Percentiles rank a stretch among this genome's conserved stretches.
These are phyloP conservation scores for Geotrichum aggregatum DNA, from an alignment of 1,139 yeast genomes.

Conservation along the genomic window DNA sequence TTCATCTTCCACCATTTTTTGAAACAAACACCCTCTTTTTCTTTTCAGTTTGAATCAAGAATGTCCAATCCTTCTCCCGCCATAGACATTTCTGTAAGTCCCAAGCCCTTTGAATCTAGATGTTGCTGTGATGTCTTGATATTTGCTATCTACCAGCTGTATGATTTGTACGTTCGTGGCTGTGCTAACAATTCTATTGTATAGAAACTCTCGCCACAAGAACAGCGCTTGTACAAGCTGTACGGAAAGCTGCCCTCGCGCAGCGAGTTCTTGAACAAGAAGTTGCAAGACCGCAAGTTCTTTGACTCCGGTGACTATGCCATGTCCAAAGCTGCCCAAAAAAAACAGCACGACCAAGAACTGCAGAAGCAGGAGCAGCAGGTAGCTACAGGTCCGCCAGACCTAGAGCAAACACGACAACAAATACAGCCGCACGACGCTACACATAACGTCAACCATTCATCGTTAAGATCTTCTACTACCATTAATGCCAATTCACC, in stretches of 20 bases:
- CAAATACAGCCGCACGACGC: no score
- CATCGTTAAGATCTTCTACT: no score
- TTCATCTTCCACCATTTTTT: no score
- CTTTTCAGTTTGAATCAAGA: no score
- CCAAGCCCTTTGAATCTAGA: not conserved
- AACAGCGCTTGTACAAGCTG: constrained; percentile 56
- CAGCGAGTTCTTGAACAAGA: constrained; percentile 72
- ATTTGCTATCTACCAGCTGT: not conserved
- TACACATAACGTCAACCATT: no score
- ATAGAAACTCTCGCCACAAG: constrained; percentile 34
- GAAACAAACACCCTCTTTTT: no score
- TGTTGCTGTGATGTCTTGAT: no score
- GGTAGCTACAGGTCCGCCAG: no score
- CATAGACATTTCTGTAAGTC: constrained; percentile 8
- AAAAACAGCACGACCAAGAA: constrained; percentile 3
- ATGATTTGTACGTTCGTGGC: not conserved
- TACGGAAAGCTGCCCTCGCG: constrained; percentile 88
- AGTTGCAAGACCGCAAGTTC: constrained; percentile 73
- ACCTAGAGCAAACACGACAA: no score
- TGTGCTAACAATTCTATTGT: not conserved
- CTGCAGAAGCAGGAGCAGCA: not conserved
- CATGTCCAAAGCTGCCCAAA: constrained; percentile 61
- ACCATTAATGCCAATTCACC: no score
- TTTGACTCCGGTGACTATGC: constrained; percentile 98
- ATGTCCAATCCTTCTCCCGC: constrained; percentile 1